Base-by-base conservation (phyloP, 495 filamentous ascomycete species). In the Penicillium desertorum region DNA sequence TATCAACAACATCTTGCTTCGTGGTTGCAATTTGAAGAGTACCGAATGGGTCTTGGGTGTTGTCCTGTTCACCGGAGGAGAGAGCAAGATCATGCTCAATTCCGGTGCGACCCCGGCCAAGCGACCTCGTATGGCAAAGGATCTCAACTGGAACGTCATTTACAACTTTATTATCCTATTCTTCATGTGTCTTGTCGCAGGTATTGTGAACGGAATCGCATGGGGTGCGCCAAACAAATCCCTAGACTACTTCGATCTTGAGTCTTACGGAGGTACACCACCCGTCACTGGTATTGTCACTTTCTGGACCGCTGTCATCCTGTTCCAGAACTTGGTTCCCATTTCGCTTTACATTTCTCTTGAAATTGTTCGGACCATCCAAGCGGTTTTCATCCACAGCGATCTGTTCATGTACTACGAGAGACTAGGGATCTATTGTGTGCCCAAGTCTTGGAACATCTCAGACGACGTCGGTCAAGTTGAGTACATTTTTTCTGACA, bases 21-120 rank as follows among this genome's bases (percentile, higher is more conserved):
- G 95, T 74, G 95, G 95, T 25, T 94, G 92, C 74, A 92, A 89
- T 62, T 75, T 99, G 8, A 86, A 91, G 48, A 99, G 98, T 71
- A 99, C 95, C 5, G 90, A 98, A 65, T 99, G 95, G 95, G 81
- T 89, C 50, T 83, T 99, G 27, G 95, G 93, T 55, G 81, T 99
- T n/a, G 95, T 98, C 46, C 77, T 96, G 37, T 99, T 96, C 78
- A 99, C 95, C 23, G 95, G 95, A 39, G 87, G 89, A 62, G 95
- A 99, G 64, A 96, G 95, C 20, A 99, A 98, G 77, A 98, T 98
- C 71, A 99, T 99, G 95, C 87, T 97, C 75, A 99, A 99, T 70
- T 88, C 95, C 11, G 95, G 95, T 52, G 89, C 91, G 45, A 98
- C 95, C n/a, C 95, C 95, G 9, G 95, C 85, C 61, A 99, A 99